Evolutionary conservation across 164 flowering plant genomes (phyloP).

Genomic region (Macadamia tetraphylla): DNA sequence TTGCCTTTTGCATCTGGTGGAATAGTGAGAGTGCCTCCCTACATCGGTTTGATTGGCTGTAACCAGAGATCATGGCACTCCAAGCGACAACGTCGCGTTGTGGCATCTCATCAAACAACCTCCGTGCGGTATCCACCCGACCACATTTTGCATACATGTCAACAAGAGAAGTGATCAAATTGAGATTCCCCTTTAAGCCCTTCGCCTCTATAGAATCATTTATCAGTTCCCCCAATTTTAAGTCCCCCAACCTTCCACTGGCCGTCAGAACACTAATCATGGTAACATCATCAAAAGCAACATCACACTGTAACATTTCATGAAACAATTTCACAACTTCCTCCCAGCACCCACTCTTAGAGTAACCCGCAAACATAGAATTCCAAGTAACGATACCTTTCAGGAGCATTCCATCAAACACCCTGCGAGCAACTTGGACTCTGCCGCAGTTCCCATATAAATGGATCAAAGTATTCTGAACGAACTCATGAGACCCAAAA

Average conservation of each 20-base stretch:
- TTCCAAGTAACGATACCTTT: conserved; percentile 39
- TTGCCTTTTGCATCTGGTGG: conserved; percentile 32
- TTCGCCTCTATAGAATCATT: conserved; percentile 25
- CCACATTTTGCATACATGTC: conserved; percentile 61
- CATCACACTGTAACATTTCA: conserved; percentile 25
- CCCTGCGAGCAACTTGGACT: conserved; percentile 23
- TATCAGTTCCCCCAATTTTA: conserved; percentile 43
- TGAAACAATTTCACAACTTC: conserved; percentile 31
- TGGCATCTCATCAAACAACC: conserved; percentile 36
- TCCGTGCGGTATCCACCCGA: conserved; percentile 28
- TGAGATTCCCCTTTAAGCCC: conserved; percentile 22
- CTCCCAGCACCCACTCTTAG: conserved; percentile 28
- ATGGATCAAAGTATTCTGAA: conserved; percentile 39
- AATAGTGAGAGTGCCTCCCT: conserved; percentile 40
- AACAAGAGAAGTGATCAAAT: conserved; percentile 38
- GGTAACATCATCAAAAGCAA: conserved; percentile 30
- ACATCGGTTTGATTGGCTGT: conserved; percentile 27
- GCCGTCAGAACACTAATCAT: conserved; percentile 42
- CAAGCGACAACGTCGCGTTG: conserved; percentile 42
- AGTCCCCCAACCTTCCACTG: conserved; percentile 40
- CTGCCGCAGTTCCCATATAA: conserved; percentile 37
- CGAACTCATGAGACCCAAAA: conserved; percentile 22
- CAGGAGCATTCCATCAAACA: conserved; percentile 42
- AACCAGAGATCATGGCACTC: conserved; percentile 56
- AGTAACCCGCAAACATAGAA: conserved; percentile 42